Percentiles rank a stretch among this genome's conserved stretches.
These are phyloP conservation scores for Ganoderma sinense DNA, from an alignment of 1,284 basidiomycete genomes.

Conservation along the genomic window DNA sequence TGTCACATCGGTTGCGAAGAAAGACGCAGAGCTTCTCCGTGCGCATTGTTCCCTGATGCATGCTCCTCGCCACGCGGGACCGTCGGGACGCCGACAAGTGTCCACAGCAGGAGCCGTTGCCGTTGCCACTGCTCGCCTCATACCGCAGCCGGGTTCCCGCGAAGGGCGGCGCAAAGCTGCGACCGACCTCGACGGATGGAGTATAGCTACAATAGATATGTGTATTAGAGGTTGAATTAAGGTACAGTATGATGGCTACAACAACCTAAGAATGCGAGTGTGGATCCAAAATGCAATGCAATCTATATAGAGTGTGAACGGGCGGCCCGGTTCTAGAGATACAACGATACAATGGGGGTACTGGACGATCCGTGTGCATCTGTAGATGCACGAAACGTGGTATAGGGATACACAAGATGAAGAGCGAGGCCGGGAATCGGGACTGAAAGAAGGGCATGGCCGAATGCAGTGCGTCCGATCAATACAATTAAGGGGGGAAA, in stretches of 20 bases:
- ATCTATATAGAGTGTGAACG: slow-evolving; percentile 24
- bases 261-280: slow-evolving; percentile 3
- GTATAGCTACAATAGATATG: slow-evolving; percentile 23
- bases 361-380: slow-evolving; percentile 13
- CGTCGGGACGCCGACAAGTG: neutral
- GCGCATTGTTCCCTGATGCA: slow-evolving; percentile 2
- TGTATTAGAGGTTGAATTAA: slow-evolving; percentile 16
- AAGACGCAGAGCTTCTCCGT: neutral
- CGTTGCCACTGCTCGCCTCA: slow-evolving; percentile 1
- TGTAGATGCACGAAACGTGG: slow-evolving; percentile 13
- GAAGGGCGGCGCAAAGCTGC: neutral
- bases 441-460: slow-evolving; percentile 7
- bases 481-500: slow-evolving; percentile 19
- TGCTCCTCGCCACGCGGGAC: neutral
- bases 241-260: slow-evolving; percentile 20
- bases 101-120: slow-evolving; percentile 1
- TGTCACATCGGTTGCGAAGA: slow-evolving; percentile 2
- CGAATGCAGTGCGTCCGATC: slow-evolving; percentile 18
- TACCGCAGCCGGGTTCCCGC: neutral
- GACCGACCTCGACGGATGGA: neutral
- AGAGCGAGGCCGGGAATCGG: neutral
- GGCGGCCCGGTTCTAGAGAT: slow-evolving; percentile 25
- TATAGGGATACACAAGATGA: slow-evolving; percentile 23
- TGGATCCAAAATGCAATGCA: slow-evolving; percentile 3
- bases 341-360: slow-evolving; percentile 26